A percentile compares a stretch with the other conserved stretches of the same genome.
Conservation (phyloP, 2,329 filamentous ascomycete species). For the Polychaeton citri region DNA sequence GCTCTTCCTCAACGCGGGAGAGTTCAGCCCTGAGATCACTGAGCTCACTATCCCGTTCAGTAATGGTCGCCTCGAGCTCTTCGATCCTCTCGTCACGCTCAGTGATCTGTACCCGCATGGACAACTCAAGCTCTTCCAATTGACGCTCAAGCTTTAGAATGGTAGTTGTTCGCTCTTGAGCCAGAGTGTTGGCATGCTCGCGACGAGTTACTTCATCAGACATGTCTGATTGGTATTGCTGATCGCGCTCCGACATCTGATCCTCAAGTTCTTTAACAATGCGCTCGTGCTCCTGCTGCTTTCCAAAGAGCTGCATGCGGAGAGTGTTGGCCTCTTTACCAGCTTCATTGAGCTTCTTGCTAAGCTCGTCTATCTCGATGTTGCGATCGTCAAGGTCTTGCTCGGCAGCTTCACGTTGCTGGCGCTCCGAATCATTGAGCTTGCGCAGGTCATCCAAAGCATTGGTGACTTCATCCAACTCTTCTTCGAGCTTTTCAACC, state of each 20-base stretch:
- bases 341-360: constrained; percentile 25
- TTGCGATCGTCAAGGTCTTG: constrained; percentile 29
- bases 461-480: constrained; percentile 15
- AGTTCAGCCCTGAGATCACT: constrained; percentile 14
- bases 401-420: constrained; percentile 31
- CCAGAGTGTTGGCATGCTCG: constrained; percentile 23
- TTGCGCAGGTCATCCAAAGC: constrained; percentile 25
- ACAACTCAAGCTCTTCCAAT: constrained; percentile 19
- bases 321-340: constrained; percentile 35
- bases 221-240: constrained; percentile 25
- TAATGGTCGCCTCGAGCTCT: constrained; percentile 14
- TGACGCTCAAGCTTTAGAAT: constrained; percentile 23
- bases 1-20: constrained; percentile 9
- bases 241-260: constrained; percentile 24
- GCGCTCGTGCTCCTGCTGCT: constrained; percentile 29
- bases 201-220: constrained; percentile 25
- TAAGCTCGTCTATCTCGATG: constrained; percentile 26
- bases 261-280: constrained; percentile 26
- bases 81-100: constrained; percentile 19
- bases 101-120: constrained; percentile 14
- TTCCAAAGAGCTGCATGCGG: constrained; percentile 33
- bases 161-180: constrained; percentile 20
- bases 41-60: constrained; percentile 12
- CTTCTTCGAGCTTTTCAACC: constrained; percentile 20
- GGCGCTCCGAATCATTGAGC: constrained; percentile 27